Evolutionary conservation across 2,329 filamentous ascomycete species (phyloP), one percentile per base, ranked within the genome.

Genomic region (Sphaerulina musiva): DNA sequence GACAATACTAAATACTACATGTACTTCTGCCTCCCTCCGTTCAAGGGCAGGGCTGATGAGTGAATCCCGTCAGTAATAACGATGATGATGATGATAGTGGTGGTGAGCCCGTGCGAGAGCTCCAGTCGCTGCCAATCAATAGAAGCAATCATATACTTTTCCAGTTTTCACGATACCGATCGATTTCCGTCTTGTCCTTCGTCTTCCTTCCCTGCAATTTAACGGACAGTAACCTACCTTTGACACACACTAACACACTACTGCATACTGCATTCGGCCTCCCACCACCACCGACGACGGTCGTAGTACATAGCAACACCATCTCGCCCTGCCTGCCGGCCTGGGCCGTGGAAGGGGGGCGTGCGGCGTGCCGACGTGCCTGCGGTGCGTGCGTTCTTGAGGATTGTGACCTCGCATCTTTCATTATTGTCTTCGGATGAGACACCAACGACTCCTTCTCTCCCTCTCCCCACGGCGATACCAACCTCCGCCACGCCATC

Each of bases 181-280:
- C 20, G 20, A 20, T 20, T 20, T 20, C 20, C 20, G 20, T 56
- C 56, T 58, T n/a, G 6, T 12, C 11, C 11, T 39, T 39, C 36
- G 11, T 3, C 49, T 61, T 57, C 62, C 49, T 61, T 57, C 62
- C 61, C 50, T 54, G 57, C 59, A 44, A 42, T 42, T 23, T 29
- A 29, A 6, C 26, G 5, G 26, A 29, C 26, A 29, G 5, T 6
- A 6, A 29, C 6, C 5, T 29, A 29, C 26, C 26, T 29, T 29
- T 29, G 26, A 29, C 26, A 29, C 26, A 29, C 26, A 29, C 26
- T 12, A 36, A 12, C 32, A 8, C 32, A 36, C 32, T 38, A 38
- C 34, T 38, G 34, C 34, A n/a, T n/a, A 10, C 34, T 38, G 34
- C 34, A 6, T 38, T 38, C 10, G 34, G 26, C 26, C 26, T 29